Base-by-base conservation (phyloP, 495 filamentous ascomycete genomes). In the Talaromyces wortmannii region DNA sequence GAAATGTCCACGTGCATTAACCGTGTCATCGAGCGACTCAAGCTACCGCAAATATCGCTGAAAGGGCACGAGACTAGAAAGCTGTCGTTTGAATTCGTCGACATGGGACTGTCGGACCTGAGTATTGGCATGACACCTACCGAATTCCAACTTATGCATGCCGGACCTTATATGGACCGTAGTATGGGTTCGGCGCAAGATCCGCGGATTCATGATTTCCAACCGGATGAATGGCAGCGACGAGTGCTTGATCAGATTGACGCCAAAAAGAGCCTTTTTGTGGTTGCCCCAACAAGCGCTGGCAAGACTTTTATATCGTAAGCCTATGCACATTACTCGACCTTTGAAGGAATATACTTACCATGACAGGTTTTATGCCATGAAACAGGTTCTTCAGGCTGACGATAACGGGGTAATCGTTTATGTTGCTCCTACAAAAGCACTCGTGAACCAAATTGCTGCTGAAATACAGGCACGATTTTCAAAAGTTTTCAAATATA, bases 391-490 rank as follows among this genome's bases (percentile, higher is more conserved):
- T 8, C 74, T 92, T 16, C 69, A 85, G 59, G 76, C 76, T 5
- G 78, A 81, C 51, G 76, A 90, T 58, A 80, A 89, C 31, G 81
- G 81, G 15, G 74, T 92, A 10, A 63, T 91, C 5, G 84, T 92
- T 6, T 92, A 91, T 61, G 82, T 92, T 29, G 88, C 87, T 2
- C 88, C 88, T 2, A 92, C 89, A 0, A 92, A 92, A 66, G 88
- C 88, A 7, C 67, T 92, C 11, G 87, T 92, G 54, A 92, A 91
- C 63, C 88, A 91, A 61, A 90, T 92, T 57, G 88, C 86, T 0
- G 88, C 88, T 6, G 88, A 91, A 65, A 69, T 91, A 6, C 72
- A 79, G 62, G 82, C 79, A 8, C 74, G 86, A 30, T 92, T 90
- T 63, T 78, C 74, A 2, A 92, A 91, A 61, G 71, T 63, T 0